A percentile compares a stretch with the other conserved stretches of the same genome.
Conservation (phyloP, 148 eudicot species). For the Diospyros lotus region DNA sequence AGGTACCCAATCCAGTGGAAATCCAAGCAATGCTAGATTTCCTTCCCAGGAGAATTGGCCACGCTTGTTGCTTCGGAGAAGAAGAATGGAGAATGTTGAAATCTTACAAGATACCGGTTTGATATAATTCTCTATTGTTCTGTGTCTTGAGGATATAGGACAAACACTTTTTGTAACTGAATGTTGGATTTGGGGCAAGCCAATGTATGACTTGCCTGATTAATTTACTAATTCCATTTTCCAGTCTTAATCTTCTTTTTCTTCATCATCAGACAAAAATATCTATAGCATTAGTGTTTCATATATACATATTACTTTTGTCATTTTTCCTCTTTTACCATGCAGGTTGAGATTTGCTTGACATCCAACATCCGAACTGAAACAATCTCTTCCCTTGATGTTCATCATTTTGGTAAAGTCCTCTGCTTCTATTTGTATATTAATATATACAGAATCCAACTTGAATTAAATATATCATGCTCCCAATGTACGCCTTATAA, state of each 20-base stretch:
- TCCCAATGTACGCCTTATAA: no score
- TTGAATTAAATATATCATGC: neutral
- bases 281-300: no score
- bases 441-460: neutral
- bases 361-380: slow-evolving; percentile 90
- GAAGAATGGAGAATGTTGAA: slow-evolving; percentile 76
- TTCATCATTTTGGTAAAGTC: slow-evolving; percentile 88
- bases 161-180: neutral
- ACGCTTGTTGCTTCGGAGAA: slow-evolving; percentile 89
- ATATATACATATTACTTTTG: slow-evolving; percentile 8
- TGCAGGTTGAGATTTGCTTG: slow-evolving; percentile 96
- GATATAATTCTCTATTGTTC: slow-evolving; percentile 11
- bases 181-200: neutral
- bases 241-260: neutral
- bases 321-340: slow-evolving; percentile 9
- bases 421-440: slow-evolving; percentile 1
- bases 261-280: neutral
- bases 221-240: no score
- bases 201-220: neutral
- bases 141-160: neutral
- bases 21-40: slow-evolving; percentile 86
- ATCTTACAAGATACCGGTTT: slow-evolving; percentile 68
- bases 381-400: slow-evolving; percentile 68
- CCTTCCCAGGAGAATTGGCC: slow-evolving; percentile 85
- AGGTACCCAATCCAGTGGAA: slow-evolving; percentile 91